phyloP scores from a whole-genome alignment of 352 stramenopile species.

The Pythium brassicae region DNA sequence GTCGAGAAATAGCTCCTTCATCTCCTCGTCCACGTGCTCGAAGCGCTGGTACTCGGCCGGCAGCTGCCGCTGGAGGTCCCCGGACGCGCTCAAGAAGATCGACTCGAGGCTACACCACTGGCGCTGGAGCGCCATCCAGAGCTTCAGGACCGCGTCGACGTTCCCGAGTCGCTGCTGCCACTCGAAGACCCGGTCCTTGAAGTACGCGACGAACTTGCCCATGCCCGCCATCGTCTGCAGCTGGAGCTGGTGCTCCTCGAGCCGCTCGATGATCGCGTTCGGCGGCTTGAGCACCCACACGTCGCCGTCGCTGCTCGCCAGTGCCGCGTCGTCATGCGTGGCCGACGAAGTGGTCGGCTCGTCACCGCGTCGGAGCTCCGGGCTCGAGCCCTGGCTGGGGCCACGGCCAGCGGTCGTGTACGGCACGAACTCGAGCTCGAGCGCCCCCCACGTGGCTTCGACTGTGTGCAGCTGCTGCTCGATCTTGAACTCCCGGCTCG shows the following conservation, averaged over 20 bases:
- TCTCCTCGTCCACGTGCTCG: constrained; percentile 83
- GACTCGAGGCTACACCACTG: constrained; percentile 93
- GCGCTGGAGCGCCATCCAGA: constrained; percentile 90
- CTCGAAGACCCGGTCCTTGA: constrained; percentile 93
- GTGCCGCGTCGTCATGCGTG: not conserved
- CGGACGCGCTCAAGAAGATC: constrained; percentile 91
- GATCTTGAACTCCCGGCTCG: constrained; percentile 96
- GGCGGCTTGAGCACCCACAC: constrained; percentile 88
- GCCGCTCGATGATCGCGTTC: constrained; percentile 90
- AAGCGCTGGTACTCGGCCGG: constrained; percentile 90
- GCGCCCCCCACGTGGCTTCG: constrained; percentile 85
- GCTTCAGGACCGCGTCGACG: constrained; percentile 90
- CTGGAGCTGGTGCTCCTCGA: constrained; percentile 94
- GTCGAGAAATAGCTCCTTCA: constrained; percentile 69
- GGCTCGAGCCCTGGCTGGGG: not conserved
- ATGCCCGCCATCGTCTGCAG: constrained; percentile 96
- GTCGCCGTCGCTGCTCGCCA: constrained; percentile 51
- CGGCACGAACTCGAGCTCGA: constrained; percentile 89
- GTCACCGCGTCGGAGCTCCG: no score
- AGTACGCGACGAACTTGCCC: constrained; percentile 95
- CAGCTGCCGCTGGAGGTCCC: constrained; percentile 92
- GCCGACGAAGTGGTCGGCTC: not conserved
- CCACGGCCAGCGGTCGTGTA: constrained; percentile 74
- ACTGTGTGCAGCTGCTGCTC: constrained; percentile 94
- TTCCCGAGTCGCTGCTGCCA: constrained; percentile 92